Conservation (phyloP, 2,329 filamentous ascomycete genomes). For the Fusarium keratoplasticum region DNA sequence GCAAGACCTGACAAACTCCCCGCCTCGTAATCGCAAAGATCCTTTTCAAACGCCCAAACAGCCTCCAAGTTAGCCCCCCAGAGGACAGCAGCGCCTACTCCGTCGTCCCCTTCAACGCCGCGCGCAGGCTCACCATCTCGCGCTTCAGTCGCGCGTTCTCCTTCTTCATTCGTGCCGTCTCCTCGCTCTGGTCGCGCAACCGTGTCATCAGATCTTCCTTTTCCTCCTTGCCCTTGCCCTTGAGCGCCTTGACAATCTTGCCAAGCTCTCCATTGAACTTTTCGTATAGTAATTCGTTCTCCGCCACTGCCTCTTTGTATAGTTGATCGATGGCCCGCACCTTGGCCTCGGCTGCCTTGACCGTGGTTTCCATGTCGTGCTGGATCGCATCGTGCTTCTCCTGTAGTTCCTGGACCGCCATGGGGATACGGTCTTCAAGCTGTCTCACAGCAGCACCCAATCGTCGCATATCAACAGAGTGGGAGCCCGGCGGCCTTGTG, state of each 20-base stretch:
- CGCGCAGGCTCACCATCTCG: constrained; percentile 79
- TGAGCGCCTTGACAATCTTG: constrained; percentile 82
- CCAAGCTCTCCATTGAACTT: constrained; percentile 92
- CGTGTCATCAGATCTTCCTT: constrained; percentile 81
- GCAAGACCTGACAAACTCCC: constrained; percentile 33
- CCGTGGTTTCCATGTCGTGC: constrained; percentile 76
- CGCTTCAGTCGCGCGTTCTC: constrained; percentile 87
- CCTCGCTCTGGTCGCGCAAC: constrained; percentile 80
- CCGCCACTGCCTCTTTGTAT: constrained; percentile 86
- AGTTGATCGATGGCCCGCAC: constrained; percentile 86
- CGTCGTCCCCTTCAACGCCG: constrained; percentile 61
- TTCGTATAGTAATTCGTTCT: constrained; percentile 93
- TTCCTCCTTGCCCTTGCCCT: constrained; percentile 78
- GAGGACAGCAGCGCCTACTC: constrained; percentile 47
- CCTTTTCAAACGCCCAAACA: constrained; percentile 33
- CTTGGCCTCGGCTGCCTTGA: constrained; percentile 81
- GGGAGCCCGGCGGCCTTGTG: constrained; percentile 44
- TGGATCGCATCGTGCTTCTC: constrained; percentile 73
- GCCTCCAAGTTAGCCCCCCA: constrained; percentile 30
- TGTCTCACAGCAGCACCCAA: constrained; percentile 69
- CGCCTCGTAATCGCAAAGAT: constrained; percentile 25
- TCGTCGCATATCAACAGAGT: constrained; percentile 58
- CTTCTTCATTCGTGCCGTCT: constrained; percentile 80
- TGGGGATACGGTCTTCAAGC: constrained; percentile 76
- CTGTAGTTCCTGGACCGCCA: constrained; percentile 68